These are phyloP conservation scores for Trypanosoma scelopori DNA, from an alignment of 208 protist species.

Conservation along the genomic window DNA sequence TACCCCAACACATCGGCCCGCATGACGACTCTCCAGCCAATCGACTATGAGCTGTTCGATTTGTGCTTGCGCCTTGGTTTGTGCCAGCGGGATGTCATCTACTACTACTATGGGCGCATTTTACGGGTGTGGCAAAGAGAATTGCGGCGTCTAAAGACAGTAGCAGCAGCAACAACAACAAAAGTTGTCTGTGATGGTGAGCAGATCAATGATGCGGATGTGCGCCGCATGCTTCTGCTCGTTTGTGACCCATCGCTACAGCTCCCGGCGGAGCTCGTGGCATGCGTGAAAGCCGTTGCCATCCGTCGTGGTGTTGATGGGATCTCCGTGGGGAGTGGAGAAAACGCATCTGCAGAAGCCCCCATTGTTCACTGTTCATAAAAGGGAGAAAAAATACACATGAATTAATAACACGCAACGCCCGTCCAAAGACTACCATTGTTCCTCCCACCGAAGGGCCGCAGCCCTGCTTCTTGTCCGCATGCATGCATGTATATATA, in stretches of 20 bases:
- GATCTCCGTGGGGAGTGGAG: not conserved
- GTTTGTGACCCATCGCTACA: conserved; percentile 75
- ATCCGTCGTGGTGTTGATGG: conserved; percentile 7
- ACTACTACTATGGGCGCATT: conserved; percentile 77
- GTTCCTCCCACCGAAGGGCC: too few relatives aligned
- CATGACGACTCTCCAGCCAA: conserved; percentile 56
- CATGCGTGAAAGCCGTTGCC: conserved; percentile 62
- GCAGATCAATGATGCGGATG: conserved; percentile 37
- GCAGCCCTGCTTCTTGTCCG: too few relatives aligned
- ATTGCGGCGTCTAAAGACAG: conserved; percentile 24
- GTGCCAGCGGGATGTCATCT: conserved; percentile 41
- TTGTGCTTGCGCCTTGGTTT: conserved; percentile 66
- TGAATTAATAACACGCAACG: too few relatives aligned
- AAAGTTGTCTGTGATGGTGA: not conserved
- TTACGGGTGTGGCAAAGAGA: conserved; percentile 64
- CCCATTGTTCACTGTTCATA: too few relatives aligned
- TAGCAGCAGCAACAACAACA: not conserved
- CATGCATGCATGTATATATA: too few relatives aligned
- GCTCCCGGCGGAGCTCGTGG: conserved; percentile 59
- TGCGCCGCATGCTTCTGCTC: conserved; percentile 58
- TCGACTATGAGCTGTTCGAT: conserved; percentile 86
- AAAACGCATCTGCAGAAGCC: not conserved
- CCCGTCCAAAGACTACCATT: too few relatives aligned
- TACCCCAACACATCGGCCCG: conserved; percentile 51
- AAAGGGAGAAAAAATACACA: too few relatives aligned